A percentile compares a stretch with the other conserved stretches of the same genome.
Conservation (phyloP, 768 basidiomycete species). For the Hydnomerulius pinastri region DNA sequence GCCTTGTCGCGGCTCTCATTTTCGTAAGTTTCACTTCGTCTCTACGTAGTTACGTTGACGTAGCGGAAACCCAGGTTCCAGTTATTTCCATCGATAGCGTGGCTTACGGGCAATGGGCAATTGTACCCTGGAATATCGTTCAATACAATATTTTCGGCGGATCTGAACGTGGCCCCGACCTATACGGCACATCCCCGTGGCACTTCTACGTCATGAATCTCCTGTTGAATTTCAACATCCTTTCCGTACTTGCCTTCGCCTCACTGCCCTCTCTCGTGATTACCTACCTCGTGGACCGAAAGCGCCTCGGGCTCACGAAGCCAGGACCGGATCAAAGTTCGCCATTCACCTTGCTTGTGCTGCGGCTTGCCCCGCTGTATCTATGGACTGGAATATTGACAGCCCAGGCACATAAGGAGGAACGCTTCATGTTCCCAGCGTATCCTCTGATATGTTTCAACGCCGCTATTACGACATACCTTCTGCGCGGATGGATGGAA, state of each 20-base stretch:
- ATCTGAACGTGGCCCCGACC: conserved; percentile 76
- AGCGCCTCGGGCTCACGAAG: conserved; percentile 63
- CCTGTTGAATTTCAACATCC: conserved; percentile 90
- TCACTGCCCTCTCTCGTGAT: conserved; percentile 78
- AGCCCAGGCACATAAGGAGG: conserved; percentile 92
- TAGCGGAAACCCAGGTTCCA: conserved; percentile 63
- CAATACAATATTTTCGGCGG: conserved; percentile 90
- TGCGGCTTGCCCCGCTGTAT: conserved; percentile 88
- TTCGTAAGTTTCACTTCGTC: conserved; percentile 47
- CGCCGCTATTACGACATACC: conserved; percentile 84
- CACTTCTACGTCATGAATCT: conserved; percentile 88
- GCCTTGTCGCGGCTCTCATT: conserved; percentile 57
- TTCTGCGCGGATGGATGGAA: conserved; percentile 88
- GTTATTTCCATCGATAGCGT: conserved; percentile 81
- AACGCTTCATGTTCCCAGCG: conserved; percentile 96
- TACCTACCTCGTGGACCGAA: conserved; percentile 74
- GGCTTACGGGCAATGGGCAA: conserved; percentile 75
- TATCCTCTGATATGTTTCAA: conserved; percentile 94
- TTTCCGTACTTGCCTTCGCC: conserved; percentile 76
- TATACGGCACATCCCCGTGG: conserved; percentile 92
- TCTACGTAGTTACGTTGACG: background rate
- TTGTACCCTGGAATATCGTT: conserved; percentile 94
- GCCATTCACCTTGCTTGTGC: conserved; percentile 72
- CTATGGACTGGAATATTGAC: conserved; percentile 85
- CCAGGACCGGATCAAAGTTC: conserved; percentile 65